Conservation (phyloP, 2,329 filamentous ascomycete genomes). For the Zymoseptoria brevis region DNA sequence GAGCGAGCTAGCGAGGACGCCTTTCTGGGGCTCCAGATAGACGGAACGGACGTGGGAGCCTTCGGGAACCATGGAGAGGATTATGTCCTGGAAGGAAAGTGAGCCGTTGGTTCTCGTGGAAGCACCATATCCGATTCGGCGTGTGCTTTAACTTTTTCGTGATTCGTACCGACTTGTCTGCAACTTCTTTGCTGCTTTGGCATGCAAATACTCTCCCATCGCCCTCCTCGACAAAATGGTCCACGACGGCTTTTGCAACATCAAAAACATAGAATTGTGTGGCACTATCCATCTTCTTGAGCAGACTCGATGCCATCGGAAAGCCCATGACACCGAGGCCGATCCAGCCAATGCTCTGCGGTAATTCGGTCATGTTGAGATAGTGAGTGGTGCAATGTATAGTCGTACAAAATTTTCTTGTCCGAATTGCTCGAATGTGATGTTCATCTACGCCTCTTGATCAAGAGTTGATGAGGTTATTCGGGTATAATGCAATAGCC, state of each 20-base stretch:
- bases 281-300: slow-evolving; percentile 37
- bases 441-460: neutral
- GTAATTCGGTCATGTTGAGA: slow-evolving; percentile 18
- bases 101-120: neutral
- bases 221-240: slow-evolving; percentile 37
- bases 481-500: neutral
- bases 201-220: slow-evolving; percentile 34
- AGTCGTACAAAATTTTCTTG: neutral
- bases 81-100: slow-evolving; percentile 33
- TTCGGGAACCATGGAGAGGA: slow-evolving; percentile 49
- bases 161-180: slow-evolving; percentile 41
- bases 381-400: neutral
- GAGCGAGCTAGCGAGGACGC: slow-evolving; percentile 35
- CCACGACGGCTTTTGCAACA: slow-evolving; percentile 36
- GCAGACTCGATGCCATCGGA: slow-evolving; percentile 46
- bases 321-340: slow-evolving; percentile 50
- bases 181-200: slow-evolving; percentile 41
- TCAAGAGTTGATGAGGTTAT: neutral
- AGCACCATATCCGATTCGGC: neutral
- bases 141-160: neutral
- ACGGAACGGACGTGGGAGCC: slow-evolving; percentile 45
- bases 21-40: slow-evolving; percentile 40
- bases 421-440: neutral
- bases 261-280: slow-evolving; percentile 44
- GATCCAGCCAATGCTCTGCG: slow-evolving; percentile 40